These are phyloP conservation scores for Solanum piurae DNA, from an alignment of 257 asterid genomes.

Conservation along the genomic window DNA sequence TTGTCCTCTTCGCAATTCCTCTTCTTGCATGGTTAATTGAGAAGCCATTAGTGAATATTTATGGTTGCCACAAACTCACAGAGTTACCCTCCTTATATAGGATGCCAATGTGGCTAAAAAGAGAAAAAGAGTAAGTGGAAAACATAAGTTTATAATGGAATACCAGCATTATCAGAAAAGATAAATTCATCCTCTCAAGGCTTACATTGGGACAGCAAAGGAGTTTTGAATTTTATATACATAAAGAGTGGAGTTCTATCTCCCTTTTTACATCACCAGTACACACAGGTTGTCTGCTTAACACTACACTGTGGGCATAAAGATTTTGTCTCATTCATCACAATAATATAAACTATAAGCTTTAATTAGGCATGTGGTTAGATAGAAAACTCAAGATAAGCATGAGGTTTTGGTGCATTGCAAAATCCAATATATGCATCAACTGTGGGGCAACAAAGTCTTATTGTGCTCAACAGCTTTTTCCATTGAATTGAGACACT, in stretches of 20 bases:
- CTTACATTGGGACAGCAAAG: background rate
- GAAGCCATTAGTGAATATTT: background rate
- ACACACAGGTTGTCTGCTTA: background rate
- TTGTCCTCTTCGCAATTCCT: constrained; percentile 47
- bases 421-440: background rate
- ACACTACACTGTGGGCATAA: background rate
- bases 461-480: background rate
- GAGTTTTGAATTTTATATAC: background rate
- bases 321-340: constrained; percentile 5
- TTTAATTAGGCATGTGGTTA: background rate
- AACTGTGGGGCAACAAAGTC: background rate
- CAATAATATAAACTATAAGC: background rate
- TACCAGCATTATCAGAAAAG: constrained; percentile 12
- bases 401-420: background rate
- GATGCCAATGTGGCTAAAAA: background rate
- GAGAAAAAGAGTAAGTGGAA: constrained; percentile 7
- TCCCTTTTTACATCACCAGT: constrained; percentile 4
- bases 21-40: constrained; percentile 23
- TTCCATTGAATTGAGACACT: background rate
- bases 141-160: constrained; percentile 12
- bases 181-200: constrained; percentile 2
- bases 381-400: background rate
- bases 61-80: background rate
- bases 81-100: background rate
- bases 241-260: background rate